Evolutionary conservation across 169 alveolate genomes (phyloP).

Genomic region (Cryptosporidium meleagridis): DNA sequence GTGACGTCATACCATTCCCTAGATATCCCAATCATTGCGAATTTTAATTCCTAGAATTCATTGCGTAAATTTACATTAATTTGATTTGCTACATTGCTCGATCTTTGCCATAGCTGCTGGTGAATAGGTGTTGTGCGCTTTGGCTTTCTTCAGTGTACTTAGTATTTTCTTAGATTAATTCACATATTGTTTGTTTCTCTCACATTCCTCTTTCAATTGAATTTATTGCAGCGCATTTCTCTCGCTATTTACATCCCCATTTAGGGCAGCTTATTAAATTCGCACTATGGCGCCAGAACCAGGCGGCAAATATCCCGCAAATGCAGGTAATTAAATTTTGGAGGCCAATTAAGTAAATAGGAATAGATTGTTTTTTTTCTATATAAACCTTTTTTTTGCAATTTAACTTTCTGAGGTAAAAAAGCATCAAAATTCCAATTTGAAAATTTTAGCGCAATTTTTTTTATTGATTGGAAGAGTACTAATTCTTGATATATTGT

Average conservation of each 20-base stretch:
- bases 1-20: constrained; percentile 99
- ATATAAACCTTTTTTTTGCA: background rate
- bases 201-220: background rate
- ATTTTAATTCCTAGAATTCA: constrained; percentile 82
- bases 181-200: background rate
- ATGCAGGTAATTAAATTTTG: constrained; percentile 5
- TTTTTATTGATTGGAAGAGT: background rate
- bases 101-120: background rate
- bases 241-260: background rate
- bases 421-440: background rate
- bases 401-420: background rate
- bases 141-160: background rate
- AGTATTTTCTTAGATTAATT: background rate
- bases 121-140: background rate
- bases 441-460: background rate
- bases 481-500: background rate
- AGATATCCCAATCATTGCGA: constrained; percentile 96
- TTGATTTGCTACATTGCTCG: too few species aligned
- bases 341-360: background rate
- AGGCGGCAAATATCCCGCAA: constrained; percentile 35
- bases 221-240: background rate
- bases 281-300: background rate
- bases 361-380: background rate
- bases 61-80: background rate
- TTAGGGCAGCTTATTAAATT: background rate